phyloP scores from a whole-genome alignment of 2,329 filamentous ascomycete genomes.

The Aspergillus felis region DNA sequence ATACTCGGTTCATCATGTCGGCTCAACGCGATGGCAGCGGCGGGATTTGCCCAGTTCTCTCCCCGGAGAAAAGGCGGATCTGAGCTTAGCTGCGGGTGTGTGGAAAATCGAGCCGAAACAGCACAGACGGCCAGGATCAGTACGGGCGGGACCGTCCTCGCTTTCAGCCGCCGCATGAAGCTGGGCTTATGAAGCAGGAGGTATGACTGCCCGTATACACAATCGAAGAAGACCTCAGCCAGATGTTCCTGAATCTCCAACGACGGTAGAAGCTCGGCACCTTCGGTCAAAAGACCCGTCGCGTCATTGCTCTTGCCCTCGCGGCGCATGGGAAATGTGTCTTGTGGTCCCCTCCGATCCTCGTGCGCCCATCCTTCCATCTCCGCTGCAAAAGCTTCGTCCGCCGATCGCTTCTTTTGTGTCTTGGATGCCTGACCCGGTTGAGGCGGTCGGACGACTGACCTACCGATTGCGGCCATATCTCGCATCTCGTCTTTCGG shows the following conservation, averaged over 20 bases:
- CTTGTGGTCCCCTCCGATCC: conserved; percentile 47
- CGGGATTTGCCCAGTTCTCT: conserved; percentile 83
- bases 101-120: conserved; percentile 90
- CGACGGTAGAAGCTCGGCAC: conserved; percentile 74
- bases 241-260: conserved; percentile 90
- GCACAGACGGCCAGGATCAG: conserved; percentile 91
- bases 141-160: conserved; percentile 79
- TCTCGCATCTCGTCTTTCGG: conserved; percentile 77
- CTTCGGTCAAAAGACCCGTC: conserved; percentile 73
- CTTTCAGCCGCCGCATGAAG: conserved; percentile 79
- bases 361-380: conserved; percentile 74
- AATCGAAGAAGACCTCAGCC: conserved; percentile 92
- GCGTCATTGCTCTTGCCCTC: conserved; percentile 67
- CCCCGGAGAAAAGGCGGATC: conserved; percentile 81
- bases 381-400: conserved; percentile 82
- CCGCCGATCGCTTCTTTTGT: conserved; percentile 74
- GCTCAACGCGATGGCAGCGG: conserved; percentile 80
- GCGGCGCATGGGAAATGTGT: conserved; percentile 51
- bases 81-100: conserved; percentile 72
- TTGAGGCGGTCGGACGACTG: conserved; percentile 76
- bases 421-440: conserved; percentile 55
- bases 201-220: conserved; percentile 92
- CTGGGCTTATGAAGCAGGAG: conserved; percentile 93
- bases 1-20: conserved; percentile 95
- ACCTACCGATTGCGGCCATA: conserved; percentile 66